Percentiles rank a stretch among this genome's conserved stretches.
These are phyloP conservation scores for Plasmodiophora brassicae DNA, from an alignment of 208 protist genomes.

Conservation along the genomic window DNA sequence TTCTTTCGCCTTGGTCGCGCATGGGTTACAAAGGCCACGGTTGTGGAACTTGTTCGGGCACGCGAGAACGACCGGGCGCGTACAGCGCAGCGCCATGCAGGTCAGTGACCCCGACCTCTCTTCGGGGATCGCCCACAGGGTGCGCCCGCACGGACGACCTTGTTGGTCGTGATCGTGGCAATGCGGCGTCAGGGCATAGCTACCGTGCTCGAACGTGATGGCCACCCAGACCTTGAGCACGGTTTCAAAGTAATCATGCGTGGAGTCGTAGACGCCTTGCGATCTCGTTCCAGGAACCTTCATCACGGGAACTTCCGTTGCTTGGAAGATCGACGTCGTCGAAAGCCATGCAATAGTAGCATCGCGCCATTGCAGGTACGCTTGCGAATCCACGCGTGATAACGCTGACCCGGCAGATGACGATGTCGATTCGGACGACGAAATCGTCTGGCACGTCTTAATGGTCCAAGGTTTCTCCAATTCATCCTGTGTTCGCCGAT, in stretches of 20 bases:
- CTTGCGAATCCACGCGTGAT: not conserved
- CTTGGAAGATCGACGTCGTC: not conserved
- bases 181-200: not conserved
- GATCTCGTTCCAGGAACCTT: not conserved
- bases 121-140: not conserved
- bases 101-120: not conserved
- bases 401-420: not conserved
- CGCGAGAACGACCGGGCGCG: not conserved
- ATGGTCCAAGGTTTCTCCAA: not conserved
- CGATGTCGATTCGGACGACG: not conserved
- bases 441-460: not conserved
- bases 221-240: conserved; percentile 5
- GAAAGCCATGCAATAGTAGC: not conserved
- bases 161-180: not conserved
- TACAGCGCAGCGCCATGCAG: not conserved
- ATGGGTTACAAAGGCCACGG: not conserved
- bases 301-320: conserved; percentile 4
- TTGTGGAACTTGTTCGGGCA: conserved; percentile 23
- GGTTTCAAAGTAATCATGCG: not conserved
- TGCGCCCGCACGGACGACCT: not conserved
- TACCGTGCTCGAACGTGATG: conserved; percentile 5
- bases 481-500: not conserved
- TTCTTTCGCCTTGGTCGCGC: not conserved
- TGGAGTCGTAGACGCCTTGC: not conserved
- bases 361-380: not conserved